Conservation (phyloP, 768 basidiomycete genomes). For the Boletus huronensis region DNA sequence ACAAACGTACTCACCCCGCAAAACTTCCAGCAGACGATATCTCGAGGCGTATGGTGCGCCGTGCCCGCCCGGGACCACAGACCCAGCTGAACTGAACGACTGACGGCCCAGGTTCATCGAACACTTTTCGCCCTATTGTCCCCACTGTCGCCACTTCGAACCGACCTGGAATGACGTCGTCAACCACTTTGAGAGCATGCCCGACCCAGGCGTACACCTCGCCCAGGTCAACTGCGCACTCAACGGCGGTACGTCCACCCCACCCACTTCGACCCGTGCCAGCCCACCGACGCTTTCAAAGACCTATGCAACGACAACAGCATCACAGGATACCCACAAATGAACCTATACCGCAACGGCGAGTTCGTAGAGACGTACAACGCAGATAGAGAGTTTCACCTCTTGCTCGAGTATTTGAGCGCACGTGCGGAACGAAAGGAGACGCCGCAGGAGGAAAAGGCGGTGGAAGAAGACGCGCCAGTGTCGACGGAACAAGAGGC, state of each 20-base stretch:
- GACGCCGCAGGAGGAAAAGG: background rate
- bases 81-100: background rate
- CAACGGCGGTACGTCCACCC: conserved; percentile 58
- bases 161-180: conserved; percentile 80
- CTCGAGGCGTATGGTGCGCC: conserved; percentile 59
- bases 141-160: conserved; percentile 74
- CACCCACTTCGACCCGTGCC: no score
- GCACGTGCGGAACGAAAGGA: conserved; percentile 35
- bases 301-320: conserved; percentile 76
- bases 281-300: conserved; percentile 36
- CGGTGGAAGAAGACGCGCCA: background rate
- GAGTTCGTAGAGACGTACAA: conserved; percentile 54
- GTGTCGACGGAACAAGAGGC: conserved; percentile 6
- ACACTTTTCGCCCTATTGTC: conserved; percentile 83
- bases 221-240: conserved; percentile 82
- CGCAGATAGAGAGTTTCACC: conserved; percentile 49
- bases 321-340: conserved; percentile 69
- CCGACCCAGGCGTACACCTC: conserved; percentile 45
- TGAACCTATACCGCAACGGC: conserved; percentile 72
- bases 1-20: conserved; percentile 49
- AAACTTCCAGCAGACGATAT: conserved; percentile 51
- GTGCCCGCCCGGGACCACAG: background rate
- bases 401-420: conserved; percentile 54
- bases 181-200: conserved; percentile 44
- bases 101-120: conserved; percentile 63